Evolutionary conservation across 441 rosid genomes (phyloP), one percentile per base, ranked within the genome.

Genomic region (Melastoma candidum): DNA sequence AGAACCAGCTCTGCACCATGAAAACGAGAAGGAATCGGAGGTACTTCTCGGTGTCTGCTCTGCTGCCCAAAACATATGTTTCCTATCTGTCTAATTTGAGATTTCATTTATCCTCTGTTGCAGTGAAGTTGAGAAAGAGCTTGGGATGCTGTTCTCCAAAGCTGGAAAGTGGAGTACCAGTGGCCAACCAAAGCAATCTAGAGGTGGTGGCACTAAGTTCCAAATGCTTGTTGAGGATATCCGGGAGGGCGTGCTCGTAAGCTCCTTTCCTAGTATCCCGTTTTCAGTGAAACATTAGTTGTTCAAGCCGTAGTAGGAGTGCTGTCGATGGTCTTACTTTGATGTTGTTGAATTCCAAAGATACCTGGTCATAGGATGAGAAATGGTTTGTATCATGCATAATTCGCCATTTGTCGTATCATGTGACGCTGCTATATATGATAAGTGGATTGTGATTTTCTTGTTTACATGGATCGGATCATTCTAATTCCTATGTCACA

Each of bases 121-220:
- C 84, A 93, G 97, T 63, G 98, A 88, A 60, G 98, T 88, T 32
- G 98, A 92, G 69, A 82, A 70, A 64, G 98, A 85, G 80, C 88
- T 88, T 22, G 92, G 98, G 51, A 56, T 82, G 36, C 60, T 88
- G 67, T 88, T 93, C 70, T 78, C 95, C 32, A 77, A 75, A 70
- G 82, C 80, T 66, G 82, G 73, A 57, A 82, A 80, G 47, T 4
- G 77, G 71, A 72, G 79, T 54, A 63, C 89, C 61, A 71, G 67
- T 56, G 76, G 72, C 64, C 79, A 79, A 71, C 56, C 71, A 52
- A 82, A 82, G 54, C 87, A 78, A 47, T 59, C 90, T 43, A 79
- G 82, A 68, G 49, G 68, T 12, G 49, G 68, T 12, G 83, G 82
- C 52, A 77, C 82, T 3, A 81, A 85, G 71, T 92, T 92, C 59